phyloP scores from a whole-genome alignment of 768 basidiomycete species.

The Tricholoma sp. region DNA sequence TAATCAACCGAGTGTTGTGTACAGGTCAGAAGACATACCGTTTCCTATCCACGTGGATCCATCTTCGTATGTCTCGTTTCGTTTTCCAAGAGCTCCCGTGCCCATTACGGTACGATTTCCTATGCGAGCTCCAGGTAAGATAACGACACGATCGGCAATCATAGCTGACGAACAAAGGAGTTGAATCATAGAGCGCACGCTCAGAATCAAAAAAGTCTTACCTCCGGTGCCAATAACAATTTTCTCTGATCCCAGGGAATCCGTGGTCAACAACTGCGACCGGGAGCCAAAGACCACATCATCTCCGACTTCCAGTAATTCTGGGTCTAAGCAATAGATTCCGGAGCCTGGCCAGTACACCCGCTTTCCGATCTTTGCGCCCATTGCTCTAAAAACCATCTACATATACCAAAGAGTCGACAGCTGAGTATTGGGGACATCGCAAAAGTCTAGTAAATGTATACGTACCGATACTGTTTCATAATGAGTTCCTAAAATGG shows the following conservation, averaged over 20 bases:
- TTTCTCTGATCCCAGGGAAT: slow-evolving; percentile 33
- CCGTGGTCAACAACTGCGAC: slow-evolving; percentile 39
- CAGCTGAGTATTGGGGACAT: too few species aligned
- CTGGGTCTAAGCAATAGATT: slow-evolving; percentile 41
- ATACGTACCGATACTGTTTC: slow-evolving; percentile 35
- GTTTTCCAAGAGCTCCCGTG: slow-evolving; percentile 38
- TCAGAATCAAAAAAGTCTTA: slow-evolving; percentile 8
- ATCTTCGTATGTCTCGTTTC: slow-evolving; percentile 34
- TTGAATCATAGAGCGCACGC: not conserved
- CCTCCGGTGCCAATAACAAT: slow-evolving; percentile 35
- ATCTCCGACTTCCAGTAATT: slow-evolving; percentile 43
- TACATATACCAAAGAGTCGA: slow-evolving; percentile 1
- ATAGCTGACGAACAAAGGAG: slow-evolving; percentile 24
- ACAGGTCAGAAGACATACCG: slow-evolving; percentile 21
- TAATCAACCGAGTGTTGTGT: not conserved
- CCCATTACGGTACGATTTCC: slow-evolving; percentile 41
- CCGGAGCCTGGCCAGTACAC: slow-evolving; percentile 47
- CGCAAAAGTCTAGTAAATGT: too few species aligned
- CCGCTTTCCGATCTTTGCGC: slow-evolving; percentile 40
- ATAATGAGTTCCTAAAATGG: slow-evolving; percentile 41
- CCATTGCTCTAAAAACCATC: slow-evolving; percentile 40
- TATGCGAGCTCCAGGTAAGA: slow-evolving; percentile 36
- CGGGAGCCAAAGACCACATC: slow-evolving; percentile 47
- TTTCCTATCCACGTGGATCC: slow-evolving; percentile 45
- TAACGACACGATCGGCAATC: slow-evolving; percentile 43